Percentiles rank a stretch among this genome's conserved stretches.
Evolutionary conservation across 495 filamentous ascomycete genomes (phyloP).

Genomic region (Cercophora sp.): DNA sequence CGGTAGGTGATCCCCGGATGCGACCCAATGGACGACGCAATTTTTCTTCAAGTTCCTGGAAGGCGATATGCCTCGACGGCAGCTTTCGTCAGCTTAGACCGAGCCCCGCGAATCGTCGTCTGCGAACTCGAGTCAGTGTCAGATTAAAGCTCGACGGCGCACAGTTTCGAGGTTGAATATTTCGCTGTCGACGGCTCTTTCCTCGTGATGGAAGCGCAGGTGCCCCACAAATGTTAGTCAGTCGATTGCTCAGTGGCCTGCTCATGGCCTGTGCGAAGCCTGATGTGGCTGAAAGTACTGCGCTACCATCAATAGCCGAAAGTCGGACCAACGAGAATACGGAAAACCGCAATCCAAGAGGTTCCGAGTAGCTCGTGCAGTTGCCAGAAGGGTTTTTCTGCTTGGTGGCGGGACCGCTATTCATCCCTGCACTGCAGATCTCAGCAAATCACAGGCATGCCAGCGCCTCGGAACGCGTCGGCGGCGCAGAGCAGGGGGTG

Average conservation of each 20-base stretch:
- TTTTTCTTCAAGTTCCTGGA: not conserved
- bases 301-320: slow-evolving; percentile 12
- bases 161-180: not conserved
- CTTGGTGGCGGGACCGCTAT: not conserved
- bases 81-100: too few relatives aligned
- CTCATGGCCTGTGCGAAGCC: not conserved
- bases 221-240: not conserved
- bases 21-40: not conserved
- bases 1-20: not conserved
- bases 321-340: slow-evolving; percentile 3
- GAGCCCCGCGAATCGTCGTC: too few relatives aligned
- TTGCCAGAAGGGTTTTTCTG: slow-evolving; percentile 1
- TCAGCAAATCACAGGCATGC: slow-evolving; percentile 20
- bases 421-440: not conserved
- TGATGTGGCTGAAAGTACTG: slow-evolving; percentile 6
- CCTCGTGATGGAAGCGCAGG: not conserved
- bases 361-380: slow-evolving; percentile 8
- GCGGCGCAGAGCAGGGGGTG: not conserved
- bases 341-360: not conserved
- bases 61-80: too few relatives aligned
- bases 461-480: slow-evolving; percentile 16
- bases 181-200: not conserved
- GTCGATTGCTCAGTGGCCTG: not conserved
- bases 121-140: too few relatives aligned
- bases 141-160: not conserved